These are phyloP conservation scores for Xerocomus potaroensis DNA, from an alignment of 768 basidiomycete species.

Conservation along the genomic window DNA sequence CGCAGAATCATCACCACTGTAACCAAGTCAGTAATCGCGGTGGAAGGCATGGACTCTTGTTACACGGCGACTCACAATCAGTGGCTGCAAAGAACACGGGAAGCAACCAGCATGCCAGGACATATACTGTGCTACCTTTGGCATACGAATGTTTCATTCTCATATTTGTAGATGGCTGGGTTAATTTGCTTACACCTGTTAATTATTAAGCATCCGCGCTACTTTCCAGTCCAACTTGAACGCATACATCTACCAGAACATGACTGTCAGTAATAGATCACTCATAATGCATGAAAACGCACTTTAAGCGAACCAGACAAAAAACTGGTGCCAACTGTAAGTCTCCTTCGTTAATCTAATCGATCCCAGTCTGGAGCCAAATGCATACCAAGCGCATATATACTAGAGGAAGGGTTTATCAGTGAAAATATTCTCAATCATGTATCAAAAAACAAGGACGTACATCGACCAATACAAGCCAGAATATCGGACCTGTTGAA, in stretches of 20 bases:
- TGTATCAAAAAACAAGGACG: neutral
- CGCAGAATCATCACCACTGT: conserved; percentile 10
- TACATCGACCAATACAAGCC: neutral
- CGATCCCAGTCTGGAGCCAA: neutral
- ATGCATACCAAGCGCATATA: neutral
- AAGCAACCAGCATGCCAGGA: neutral
- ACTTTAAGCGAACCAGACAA: neutral
- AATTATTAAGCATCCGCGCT: neutral
- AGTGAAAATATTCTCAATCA: neutral
- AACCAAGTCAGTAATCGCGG: too few species aligned
- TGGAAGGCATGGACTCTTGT: too few species aligned
- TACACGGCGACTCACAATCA: neutral
- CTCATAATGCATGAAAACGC: neutral
- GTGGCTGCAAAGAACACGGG: neutral
- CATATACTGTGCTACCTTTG: neutral
- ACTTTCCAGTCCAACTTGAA: neutral
- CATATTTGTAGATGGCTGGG: neutral
- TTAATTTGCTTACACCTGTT: neutral
- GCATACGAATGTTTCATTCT: neutral
- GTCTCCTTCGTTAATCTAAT: neutral
- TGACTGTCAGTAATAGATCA: neutral
- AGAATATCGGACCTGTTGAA: neutral
- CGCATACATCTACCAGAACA: neutral
- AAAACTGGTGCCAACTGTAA: neutral
- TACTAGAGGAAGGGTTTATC: neutral